phyloP scores from a whole-genome alignment of 208 protist species.

The Tritrichomonas foetus region DNA sequence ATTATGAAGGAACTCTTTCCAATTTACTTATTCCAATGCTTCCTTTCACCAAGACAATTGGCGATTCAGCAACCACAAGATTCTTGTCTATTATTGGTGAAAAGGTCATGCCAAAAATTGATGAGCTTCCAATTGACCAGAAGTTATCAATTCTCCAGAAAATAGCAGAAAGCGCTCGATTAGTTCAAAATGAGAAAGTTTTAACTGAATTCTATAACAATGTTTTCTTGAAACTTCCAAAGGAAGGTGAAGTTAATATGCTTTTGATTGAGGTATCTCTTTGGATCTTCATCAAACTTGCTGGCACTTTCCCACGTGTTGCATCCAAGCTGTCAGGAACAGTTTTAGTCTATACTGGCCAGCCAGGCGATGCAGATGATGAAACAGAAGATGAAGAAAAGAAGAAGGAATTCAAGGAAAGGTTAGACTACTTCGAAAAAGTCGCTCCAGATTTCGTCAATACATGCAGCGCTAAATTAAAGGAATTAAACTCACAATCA shows the following conservation, averaged over 20 bases:
- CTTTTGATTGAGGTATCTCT: not conserved
- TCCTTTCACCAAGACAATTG: not conserved
- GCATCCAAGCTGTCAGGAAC: not conserved
- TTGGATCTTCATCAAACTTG: not conserved
- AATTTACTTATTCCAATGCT: not conserved
- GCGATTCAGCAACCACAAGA: not conserved
- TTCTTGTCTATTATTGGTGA: not conserved
- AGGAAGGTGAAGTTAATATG: not conserved
- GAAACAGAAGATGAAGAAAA: not conserved
- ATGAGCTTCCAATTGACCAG: not conserved
- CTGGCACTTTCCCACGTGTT: not conserved
- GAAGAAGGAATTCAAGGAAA: not conserved
- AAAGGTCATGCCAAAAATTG: not conserved
- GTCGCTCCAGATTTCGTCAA: not conserved
- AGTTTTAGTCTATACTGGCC: not conserved
- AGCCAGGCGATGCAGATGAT: not conserved
- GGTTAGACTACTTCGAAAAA: not conserved
- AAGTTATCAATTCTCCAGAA: not conserved
- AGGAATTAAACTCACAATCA: not conserved
- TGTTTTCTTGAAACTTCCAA: not conserved
- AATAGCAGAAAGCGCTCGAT: not conserved
- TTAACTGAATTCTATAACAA: not conserved
- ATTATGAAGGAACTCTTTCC: not conserved
- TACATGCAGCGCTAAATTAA: too few relatives aligned
- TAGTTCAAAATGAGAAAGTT: not conserved